Conservation (phyloP, 306 rosid genomes). For the Cucurbita ficifolia region DNA sequence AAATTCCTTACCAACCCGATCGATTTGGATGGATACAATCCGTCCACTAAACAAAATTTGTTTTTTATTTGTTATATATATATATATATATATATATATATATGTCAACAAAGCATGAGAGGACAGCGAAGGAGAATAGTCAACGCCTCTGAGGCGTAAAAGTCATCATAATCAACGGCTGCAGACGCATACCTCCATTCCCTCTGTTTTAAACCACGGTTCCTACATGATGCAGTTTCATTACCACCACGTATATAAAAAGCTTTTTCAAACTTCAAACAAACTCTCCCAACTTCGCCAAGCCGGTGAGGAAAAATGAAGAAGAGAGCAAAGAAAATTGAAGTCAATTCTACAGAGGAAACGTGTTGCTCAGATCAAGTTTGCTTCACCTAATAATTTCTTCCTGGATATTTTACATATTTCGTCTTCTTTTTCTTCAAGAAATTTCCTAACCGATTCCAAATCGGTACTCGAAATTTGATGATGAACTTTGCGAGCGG, state of each 20-base stretch:
- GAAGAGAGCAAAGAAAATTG: background rate
- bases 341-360: background rate
- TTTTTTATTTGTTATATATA: background rate
- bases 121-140: background rate
- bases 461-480: background rate
- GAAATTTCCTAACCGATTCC: background rate
- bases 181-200: background rate
- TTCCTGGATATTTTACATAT: background rate
- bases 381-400: background rate
- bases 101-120: background rate
- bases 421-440: background rate
- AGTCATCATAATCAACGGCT: background rate
- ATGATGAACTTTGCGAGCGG: background rate
- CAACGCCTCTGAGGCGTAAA: background rate
- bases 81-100: background rate
- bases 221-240: background rate
- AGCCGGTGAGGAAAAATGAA: background rate
- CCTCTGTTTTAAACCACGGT: background rate
- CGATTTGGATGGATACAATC: background rate
- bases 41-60: background rate
- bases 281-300: background rate
- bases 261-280: background rate
- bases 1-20: background rate
- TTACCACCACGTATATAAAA: background rate
- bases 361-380: background rate